Evolutionary conservation across 129 eudicot genomes (phyloP), one percentile per base, ranked within the genome.

Genomic region (Tagetes erecta): DNA sequence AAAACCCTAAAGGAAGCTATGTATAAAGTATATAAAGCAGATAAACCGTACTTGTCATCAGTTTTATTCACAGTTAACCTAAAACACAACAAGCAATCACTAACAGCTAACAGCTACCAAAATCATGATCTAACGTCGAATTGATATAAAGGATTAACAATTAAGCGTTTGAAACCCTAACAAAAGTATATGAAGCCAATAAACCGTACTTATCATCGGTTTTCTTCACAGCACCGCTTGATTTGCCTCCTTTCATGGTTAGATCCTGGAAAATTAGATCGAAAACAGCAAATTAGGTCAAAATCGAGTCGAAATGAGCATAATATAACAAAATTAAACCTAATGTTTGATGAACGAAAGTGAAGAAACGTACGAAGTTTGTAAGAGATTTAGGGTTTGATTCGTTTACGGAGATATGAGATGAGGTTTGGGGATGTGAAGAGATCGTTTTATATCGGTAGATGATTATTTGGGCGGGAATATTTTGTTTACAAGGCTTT

Each of bases 61-160:
- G 75, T 68, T 73, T 85, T 89, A 78, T 84, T 92, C 85, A 92
- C 96, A 59, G 88, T 80, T 62, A 92, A 83, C 89, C 96, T 92
- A 74, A 30, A 70, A 3, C 55, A 8, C 7, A 70, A 31, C 44
- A 40, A 8, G 27, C n/a, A 30, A 33, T 13, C 11, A 44, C n/a
- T 20, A n/a, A 20, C 27, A 20, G 27, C 27, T 20, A 20, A 20
- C 27, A 20, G 27, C 27, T 44, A 51, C 52, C 47, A 49, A 50
- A 70, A 47, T 44, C 50, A 58, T 5, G n/a, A 58, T 58, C 64
- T 6, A 58, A 8, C 3, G 7, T 30, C 0, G 10, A 20, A 20
- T 20, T 20, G 27, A 20, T 20, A 20, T 20, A 20, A 20, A 20
- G 27, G 27, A 20, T 20, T 20, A 20, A 20, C 27, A 34, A 34